phyloP scores from a whole-genome alignment of 139 green algal species.

The Spirogloea muscicola region DNA sequence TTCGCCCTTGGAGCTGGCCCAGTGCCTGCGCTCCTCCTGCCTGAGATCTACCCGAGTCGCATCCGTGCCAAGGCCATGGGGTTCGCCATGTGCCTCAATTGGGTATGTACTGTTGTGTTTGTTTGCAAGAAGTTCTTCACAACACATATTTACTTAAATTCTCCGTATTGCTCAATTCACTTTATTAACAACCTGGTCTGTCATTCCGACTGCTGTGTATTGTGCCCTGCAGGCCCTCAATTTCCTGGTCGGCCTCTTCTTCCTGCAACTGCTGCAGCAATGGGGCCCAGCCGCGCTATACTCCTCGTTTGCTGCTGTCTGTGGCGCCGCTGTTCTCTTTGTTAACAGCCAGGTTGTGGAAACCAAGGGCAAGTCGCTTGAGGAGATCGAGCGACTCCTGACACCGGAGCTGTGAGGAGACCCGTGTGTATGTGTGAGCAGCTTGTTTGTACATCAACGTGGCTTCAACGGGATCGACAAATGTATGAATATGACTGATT shows the following conservation, averaged over 20 bases:
- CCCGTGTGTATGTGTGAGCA: background rate
- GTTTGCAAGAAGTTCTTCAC: background rate
- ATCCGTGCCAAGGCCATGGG: constrained; percentile 63
- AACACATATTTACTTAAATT: background rate
- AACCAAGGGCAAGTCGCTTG: constrained; percentile 61
- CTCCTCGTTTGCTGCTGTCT: constrained; percentile 68
- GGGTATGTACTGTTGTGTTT: background rate
- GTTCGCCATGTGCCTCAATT: background rate
- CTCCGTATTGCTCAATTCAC: background rate
- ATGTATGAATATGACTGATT: no score
- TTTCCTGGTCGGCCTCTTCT: constrained; percentile 78
- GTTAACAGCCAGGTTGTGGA: constrained; percentile 56
- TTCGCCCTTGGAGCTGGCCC: constrained; percentile 86
- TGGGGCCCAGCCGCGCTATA: constrained; percentile 65
- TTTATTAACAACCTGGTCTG: no score
- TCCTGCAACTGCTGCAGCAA: constrained; percentile 57
- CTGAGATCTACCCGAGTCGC: constrained; percentile 74
- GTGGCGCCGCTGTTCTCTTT: constrained; percentile 55
- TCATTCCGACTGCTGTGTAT: no score
- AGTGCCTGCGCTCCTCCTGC: constrained; percentile 79
- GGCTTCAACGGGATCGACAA: no score
- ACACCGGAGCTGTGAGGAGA: background rate
- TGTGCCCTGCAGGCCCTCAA: constrained; percentile 63
- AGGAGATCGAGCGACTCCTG: background rate
- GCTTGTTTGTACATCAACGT: no score